Conservation (phyloP, 805 yeast species). For the Ogataea minuta region DNA sequence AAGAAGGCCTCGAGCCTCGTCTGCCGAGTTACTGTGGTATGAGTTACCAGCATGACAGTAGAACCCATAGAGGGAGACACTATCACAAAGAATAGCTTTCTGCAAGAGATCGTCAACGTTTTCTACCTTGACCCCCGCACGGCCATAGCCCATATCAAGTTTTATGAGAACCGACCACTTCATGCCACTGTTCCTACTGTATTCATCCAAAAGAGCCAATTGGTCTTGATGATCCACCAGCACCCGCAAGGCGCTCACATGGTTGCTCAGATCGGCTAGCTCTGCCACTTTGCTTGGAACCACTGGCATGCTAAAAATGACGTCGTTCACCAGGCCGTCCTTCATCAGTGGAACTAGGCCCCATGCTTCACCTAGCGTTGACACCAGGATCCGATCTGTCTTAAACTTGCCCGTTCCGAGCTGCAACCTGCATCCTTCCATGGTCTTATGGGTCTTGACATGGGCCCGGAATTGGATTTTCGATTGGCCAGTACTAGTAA, state of each 20-base stretch:
- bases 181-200: conserved; percentile 26
- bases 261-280: conserved; percentile 40
- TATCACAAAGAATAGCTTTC: conserved; percentile 25
- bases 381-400: conserved; percentile 55
- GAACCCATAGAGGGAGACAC: conserved; percentile 56
- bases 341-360: conserved; percentile 36
- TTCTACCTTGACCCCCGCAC: conserved; percentile 57
- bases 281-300: conserved; percentile 48
- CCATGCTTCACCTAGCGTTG: conserved; percentile 69
- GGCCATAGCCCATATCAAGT: conserved; percentile 63
- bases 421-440: conserved; percentile 55
- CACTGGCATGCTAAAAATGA: conserved; percentile 59
- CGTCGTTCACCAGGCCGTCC: conserved; percentile 38
- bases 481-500: conserved; percentile 39
- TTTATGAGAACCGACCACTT: conserved; percentile 68
- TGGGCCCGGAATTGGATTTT: conserved; percentile 57
- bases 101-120: conserved; percentile 37
- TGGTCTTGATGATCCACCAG: conserved; percentile 64
- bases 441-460: conserved; percentile 71
- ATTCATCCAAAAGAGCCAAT: conserved; percentile 44
- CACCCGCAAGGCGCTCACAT: conserved; percentile 46
- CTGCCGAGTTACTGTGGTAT: conserved; percentile 46
- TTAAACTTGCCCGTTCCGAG: conserved; percentile 42
- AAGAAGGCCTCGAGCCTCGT: conserved; percentile 46
- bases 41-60: conserved; percentile 82